Base-by-base conservation (phyloP, 2,329 filamentous ascomycete genomes). In the Aspergillus costaricaensis region DNA sequence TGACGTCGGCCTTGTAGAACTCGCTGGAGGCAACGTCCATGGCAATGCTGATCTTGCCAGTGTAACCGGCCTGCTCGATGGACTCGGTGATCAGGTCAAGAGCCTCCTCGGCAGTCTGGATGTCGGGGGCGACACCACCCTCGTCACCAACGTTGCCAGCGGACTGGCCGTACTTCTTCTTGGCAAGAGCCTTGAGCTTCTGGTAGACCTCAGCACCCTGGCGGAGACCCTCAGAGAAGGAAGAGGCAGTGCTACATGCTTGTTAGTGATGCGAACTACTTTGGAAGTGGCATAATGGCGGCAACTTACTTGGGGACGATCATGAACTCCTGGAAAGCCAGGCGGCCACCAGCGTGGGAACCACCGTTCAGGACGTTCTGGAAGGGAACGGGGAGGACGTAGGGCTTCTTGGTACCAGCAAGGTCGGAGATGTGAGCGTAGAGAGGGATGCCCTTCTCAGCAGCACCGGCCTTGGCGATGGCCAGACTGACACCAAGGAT, bases 21-120 rank as follows among this genome's bases (percentile, higher is more conserved):
- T 99, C 95, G 85, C 91, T 96, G 68, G 95, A 97, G 68, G 95
- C 95, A 77, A 98, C 94, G 76, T 99, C 95, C 92, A 99, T 96
- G 78, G 95, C 95, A 74, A 99, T 99, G 81, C 96, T 91, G 80
- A 99, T 89, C 86, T 95, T 85, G 80, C 94, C 95, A 62, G 90
- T 92, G 86, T 99, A 98, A 70, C 95, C 95, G 68, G 94, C 91
- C 82, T 92, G 82, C 82, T 97, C 91, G 69, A 99, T 99, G 76
- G 95, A 89, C 53, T 92, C 91, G 68, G 89, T 90, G 83, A 99
- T 98, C 76, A 99, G 89, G 80, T 96, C 91, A 65, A 99, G 91
- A 70, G 96, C 95, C 86, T 99, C 95, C 78, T 96, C 91, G 66
- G 95, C 86, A 70, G 91, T 96, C 85, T 97, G 92, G 77, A 99